Evolutionary conservation across 768 basidiomycete species (phyloP), one percentile per base, ranked within the genome.

Genomic region (Leccinum rimulosum): DNA sequence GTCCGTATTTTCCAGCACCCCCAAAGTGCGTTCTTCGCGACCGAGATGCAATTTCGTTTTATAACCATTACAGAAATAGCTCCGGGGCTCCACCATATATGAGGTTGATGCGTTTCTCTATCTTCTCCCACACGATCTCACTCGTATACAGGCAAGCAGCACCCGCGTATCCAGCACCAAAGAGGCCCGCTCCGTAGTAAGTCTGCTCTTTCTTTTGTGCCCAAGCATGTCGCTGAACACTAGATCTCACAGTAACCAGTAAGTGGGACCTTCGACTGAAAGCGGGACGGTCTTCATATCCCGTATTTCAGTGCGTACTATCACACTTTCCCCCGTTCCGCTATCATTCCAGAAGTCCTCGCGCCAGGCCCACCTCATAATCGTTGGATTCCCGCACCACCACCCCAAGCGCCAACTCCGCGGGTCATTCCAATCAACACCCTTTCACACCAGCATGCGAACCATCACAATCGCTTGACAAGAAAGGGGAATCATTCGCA

Each of bases 261-360:
- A 65, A 73, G 71, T 68, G 53, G 54, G 45, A 50, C 38, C n/a
- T 33, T 62, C 30, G 52, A 47, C 56, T 52, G 56, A 54, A 40
- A 48, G 25, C 54, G 55, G 54, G 55, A 47, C 31, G 15, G 28
- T 55, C 53, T 64, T 71, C 54, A 64, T 56, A 51, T 51, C 58
- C 59, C 45, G 43, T 22, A 50, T 47, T 49, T 47, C 57, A 72
- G 68, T 15, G 2, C 60, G 31, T 56, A 72, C 45, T 65, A 70
- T 58, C 57, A 73, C 43, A 72, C 66, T 22, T 72, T 72, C 15
- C 68, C 71, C 15, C 73, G 72, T 27, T 64, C 68, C 12, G 11
- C 60, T 1, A 10, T 55, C 12, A 43, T 53, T 30, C 56, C 61
- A 2, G 56, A 40, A 50, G 36, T 27, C 25, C 25, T 50, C 19